These are phyloP conservation scores for Xanthoconium separans DNA, from an alignment of 1,284 basidiomycete genomes.

Conservation along the genomic window DNA sequence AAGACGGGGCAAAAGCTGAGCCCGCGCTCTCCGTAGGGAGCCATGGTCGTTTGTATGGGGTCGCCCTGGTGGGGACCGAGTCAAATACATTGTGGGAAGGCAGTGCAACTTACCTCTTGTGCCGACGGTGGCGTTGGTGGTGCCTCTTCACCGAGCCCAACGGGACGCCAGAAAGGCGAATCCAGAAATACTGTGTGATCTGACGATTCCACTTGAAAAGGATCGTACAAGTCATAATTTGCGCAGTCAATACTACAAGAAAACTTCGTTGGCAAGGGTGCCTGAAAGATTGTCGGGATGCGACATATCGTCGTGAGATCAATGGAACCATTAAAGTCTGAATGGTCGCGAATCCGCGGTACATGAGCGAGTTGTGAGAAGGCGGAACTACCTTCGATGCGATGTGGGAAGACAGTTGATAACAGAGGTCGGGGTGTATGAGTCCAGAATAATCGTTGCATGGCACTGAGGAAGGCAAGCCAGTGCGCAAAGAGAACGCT, in stretches of 20 bases:
- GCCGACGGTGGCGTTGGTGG: background rate
- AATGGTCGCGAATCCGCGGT: background rate
- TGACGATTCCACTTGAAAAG: background rate
- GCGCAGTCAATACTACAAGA: conserved; percentile 3
- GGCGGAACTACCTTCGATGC: conserved; percentile 6
- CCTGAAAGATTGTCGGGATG: conserved; percentile 5
- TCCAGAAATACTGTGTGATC: conserved; percentile 1
- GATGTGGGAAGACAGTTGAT: conserved; percentile 5
- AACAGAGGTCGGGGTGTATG: conserved; percentile 11
- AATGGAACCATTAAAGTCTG: background rate
- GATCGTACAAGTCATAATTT: background rate
- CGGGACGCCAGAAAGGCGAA: background rate
- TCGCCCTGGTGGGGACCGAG: conserved; percentile 4
- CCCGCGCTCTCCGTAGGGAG: conserved; percentile 10
- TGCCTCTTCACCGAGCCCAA: background rate
- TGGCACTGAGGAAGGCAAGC: conserved; percentile 11
- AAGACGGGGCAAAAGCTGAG: conserved; percentile 24
- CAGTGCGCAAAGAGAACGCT: conserved; percentile 16
- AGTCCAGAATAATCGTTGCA: conserved; percentile 12
- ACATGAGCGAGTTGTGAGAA: background rate
- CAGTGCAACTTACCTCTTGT: conserved; percentile 1
- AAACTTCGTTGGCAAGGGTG: background rate
- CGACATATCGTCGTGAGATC: conserved; percentile 9
- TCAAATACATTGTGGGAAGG: background rate
- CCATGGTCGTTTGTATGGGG: background rate